Evolutionary conservation across 352 stramenopile genomes (phyloP), one percentile per base, ranked within the genome.

Genomic region (Phytophthora quininea): DNA sequence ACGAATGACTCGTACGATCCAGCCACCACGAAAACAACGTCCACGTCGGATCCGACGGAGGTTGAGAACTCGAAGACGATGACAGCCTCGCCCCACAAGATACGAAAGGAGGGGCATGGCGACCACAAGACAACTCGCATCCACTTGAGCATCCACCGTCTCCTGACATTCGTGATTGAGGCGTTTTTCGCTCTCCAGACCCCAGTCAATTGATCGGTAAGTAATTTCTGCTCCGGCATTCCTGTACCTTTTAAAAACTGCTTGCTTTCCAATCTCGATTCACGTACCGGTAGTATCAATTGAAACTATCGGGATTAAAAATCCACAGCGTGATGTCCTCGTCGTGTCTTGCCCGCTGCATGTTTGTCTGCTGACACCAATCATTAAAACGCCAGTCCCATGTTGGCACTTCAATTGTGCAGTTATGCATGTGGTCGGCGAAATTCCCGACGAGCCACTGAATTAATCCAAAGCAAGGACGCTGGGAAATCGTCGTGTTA

Each of bases 301-400:
- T n/a, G 33, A 29, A 10, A 15, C 40, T 32, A 42, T 11, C 35
- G 10, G 14, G 40, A 55, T 66, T 52, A 27, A 54, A 57, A 3
- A 40, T 19, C 66, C 66, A 74, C 6, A 54, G 5, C 8, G 49
- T 74, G 42, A 69, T 1, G 30, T 65, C 42, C 32, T 62, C 56
- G 15, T 62, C 45, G n/a, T 42, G 29, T 43, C 7, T 57, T 37
- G 15, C 55, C 9, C 49, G 54, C 9, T 48, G 55, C 61, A 74
- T 58, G 1, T 29, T 48, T 19, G 38, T 27, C 3, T 66, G 55
- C 45, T 61, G 49, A 43, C 60, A 74, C 67, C 67, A 74, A 43
- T 70, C 61, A 9, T 70, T 66, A 30, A 74, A 74, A 38, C 55
- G 49, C 38, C 56, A 70, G 33, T 74, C 46, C 50, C 50, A 74